These are phyloP conservation scores for Claviceps pazoutovae DNA, from an alignment of 2,329 filamentous ascomycete species.

Conservation along the genomic window DNA sequence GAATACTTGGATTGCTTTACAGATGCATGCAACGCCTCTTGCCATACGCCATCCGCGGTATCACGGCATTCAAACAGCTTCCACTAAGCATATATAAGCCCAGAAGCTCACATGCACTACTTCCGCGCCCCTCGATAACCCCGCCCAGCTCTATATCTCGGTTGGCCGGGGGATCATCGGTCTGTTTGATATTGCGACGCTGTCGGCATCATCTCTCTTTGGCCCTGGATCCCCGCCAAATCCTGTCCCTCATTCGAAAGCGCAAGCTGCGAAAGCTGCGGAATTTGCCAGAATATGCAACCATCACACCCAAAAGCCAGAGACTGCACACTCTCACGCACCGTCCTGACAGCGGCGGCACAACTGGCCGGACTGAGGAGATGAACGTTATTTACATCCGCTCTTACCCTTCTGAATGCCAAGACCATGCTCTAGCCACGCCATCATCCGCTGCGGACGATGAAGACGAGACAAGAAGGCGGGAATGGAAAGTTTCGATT, in stretches of 20 bases:
- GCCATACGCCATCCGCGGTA: not conserved
- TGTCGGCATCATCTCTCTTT: not conserved
- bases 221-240: constrained; percentile 1
- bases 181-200: not conserved
- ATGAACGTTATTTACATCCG: constrained; percentile 12
- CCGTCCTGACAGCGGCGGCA: not conserved
- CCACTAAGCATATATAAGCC: not conserved
- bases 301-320: constrained; percentile 2
- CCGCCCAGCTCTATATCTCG: not conserved
- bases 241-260: constrained; percentile 1
- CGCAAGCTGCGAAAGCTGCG: constrained; percentile 2
- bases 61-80: not conserved
- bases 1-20: not conserved
- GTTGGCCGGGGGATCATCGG: not conserved
- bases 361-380: constrained; percentile 5
- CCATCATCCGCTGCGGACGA: not conserved
- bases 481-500: constrained; percentile 13
- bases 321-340: constrained; percentile 3
- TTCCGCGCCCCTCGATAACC: not conserved
- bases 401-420: constrained; percentile 6
- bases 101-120: not conserved
- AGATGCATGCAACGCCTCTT: not conserved
- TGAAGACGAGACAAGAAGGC: constrained; percentile 5
- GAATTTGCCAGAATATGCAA: constrained; percentile 5
- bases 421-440: constrained; percentile 2